Base-by-base conservation (phyloP, 768 basidiomycete genomes). In the Polyporus arcularius region DNA sequence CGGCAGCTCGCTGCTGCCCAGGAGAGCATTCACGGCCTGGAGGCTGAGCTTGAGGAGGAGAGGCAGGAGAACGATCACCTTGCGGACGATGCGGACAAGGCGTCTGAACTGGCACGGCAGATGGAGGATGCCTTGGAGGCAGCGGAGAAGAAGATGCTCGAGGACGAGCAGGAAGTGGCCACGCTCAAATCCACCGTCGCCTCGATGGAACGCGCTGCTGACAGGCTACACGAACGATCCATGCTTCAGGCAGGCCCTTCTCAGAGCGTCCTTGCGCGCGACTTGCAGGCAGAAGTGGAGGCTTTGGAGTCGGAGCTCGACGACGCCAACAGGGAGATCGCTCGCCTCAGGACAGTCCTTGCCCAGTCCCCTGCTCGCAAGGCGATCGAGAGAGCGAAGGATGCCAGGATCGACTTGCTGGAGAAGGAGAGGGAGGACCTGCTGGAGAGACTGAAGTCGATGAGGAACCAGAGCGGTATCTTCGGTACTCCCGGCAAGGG, bases 401-500 rank as follows among this genome's bases (percentile, higher is more conserved):
- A 94, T 47, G 76, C 84, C 31, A 86, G 84, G 71, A 87, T 95
- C 47, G 86, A 89, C 67, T 79, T 86, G 63, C 76, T 96, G 56
- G 88, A 93, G 74, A 81, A 80, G 62, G 88, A 92, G 71, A 90
- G 85, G 67, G 88, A 89, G 49, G 89, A 90, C 51, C 73, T 96
- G 46, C 71, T 87, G 50, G 91, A 91, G 62, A 80, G 90, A 35
- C 81, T 94, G 66, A 83, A 79, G 69, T 75, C 80, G 7, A 72
- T 89, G 57, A 81, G 83, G 69, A 77, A 75, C 66, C 82, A 80
- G 30, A 73, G 82, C 66, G 78, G 77, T 32, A 82, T 83, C 45
- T 76, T 80, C 64, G 75, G 71, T 53, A 88, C 89, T 6, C 89
- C 90, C 0, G 80, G 76, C 67, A 86, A 82, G 69, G 61, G 80